Evolutionary conservation across 345 rosid species (phyloP), one percentile per base, ranked within the genome.

Genomic region (Salix koriyanagi): DNA sequence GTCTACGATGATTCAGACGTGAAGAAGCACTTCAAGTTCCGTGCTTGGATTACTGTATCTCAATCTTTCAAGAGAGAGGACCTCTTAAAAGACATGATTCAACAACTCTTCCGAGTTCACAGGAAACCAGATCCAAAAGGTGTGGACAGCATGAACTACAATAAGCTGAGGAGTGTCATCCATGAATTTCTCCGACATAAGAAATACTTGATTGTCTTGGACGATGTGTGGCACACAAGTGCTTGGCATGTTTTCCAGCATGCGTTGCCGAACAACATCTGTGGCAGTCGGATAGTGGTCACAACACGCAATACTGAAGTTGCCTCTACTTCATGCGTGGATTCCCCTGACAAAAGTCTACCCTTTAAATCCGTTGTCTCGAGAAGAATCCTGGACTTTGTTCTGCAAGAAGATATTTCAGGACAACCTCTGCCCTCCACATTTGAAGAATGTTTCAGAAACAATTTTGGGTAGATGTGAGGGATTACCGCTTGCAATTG

Each of bases 21-120:
- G 74, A 74, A 74, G 61, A 79, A 74, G 37, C 78, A 69, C 18
- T 79, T 79, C 78, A 68, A 73, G 54, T 44, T 68, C 6, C 61
- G 66, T 15, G 82, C 65, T 44, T 79, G 82, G 82, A 69, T 79
- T 23, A 61, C 48, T 23, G 70, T 79, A 23, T 74, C 82, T 58
- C 70, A 34, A 32, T 69, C 32, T 34, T 58, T 64, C 16, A 69
- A 67, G 70, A 61, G 19, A 2, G 75, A 74, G 2, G 82, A 79
- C 23, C 64, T 74, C 41, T 48, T 79, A 19, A 69, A 67, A 32
- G 69, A 74, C 70, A 69, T 74, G 39, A 58, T 79, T 48, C 69
- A 62, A 39, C 74, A 67, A 34, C 67, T 79, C 54, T 67, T 68
- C 16, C 71, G 50, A n/a, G 68, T 26, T 8, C 37, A 4, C 68